Percentiles rank a stretch among this genome's conserved stretches.
These are phyloP conservation scores for Triticum aestivum DNA, from an alignment of 176 grass and related monocot genomes.

Conservation along the genomic window IWGSC_CS_RefSeq_v2.1 NC_057804.1:489811979-489812478, in stretches of 20 bases:
- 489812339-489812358: conserved; percentile 52
- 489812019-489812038: conserved; percentile 50
- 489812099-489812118: conserved; percentile 7
- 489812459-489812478: conserved; percentile 43
- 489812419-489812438: conserved; percentile 39
- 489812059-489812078: conserved; percentile 65
- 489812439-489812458: conserved; percentile 63
- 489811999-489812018: conserved; percentile 70
- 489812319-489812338: conserved; percentile 42
- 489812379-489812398: conserved; percentile 43
- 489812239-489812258: conserved; percentile 25
- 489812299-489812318: conserved; percentile 19
- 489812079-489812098: conserved; percentile 65
- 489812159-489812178: conserved; percentile 46
- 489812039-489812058: conserved; percentile 48
- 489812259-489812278: conserved; percentile 64
- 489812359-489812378: conserved; percentile 44
- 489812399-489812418: conserved; percentile 34
- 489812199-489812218: not conserved
- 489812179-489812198: conserved; percentile 16
- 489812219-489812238: conserved; percentile 4
- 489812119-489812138: not conserved
- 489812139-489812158: conserved; percentile 21
- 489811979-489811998: conserved; percentile 31
- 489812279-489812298: conserved; percentile 57